Conservation (phyloP, 2,329 filamentous ascomycete species). For the Phialophora macrospora region DNA sequence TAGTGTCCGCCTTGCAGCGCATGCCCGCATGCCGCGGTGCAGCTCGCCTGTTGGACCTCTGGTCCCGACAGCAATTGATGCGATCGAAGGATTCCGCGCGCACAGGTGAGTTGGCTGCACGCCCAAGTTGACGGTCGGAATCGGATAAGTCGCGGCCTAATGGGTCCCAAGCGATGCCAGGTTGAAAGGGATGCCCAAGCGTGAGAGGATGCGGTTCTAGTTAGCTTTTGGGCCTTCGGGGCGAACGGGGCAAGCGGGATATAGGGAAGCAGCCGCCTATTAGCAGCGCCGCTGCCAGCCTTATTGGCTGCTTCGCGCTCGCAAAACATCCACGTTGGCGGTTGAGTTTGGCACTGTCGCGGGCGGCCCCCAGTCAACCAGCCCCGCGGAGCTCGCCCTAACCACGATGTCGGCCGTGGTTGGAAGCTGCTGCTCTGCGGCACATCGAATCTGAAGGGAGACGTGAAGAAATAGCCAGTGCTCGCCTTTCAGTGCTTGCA, state of each 20-base stretch:
- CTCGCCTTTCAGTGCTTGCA: background rate
- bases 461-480: background rate
- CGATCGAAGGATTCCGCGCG: constrained; percentile 11
- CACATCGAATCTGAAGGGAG: background rate
- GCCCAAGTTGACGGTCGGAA: background rate
- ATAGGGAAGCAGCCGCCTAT: constrained; percentile 19
- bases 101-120: background rate
- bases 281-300: background rate
- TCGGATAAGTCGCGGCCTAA: constrained; percentile 9
- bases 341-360: constrained; percentile 6
- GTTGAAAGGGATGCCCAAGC: constrained; percentile 7
- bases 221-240: constrained; percentile 12
- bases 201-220: constrained; percentile 11
- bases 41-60: constrained; percentile 8
- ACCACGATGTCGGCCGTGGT: constrained; percentile 9
- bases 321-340: constrained; percentile 14
- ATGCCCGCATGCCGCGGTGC: constrained; percentile 1
- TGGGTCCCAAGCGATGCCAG: constrained; percentile 2
- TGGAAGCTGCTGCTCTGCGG: constrained; percentile 1
- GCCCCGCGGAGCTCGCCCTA: constrained; percentile 14
- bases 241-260: constrained; percentile 16
- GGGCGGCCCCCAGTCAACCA: constrained; percentile 16
- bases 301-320: constrained; percentile 21
- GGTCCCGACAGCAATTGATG: background rate
- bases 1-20: constrained; percentile 10